Evolutionary conservation across 2,329 filamentous ascomycete species (phyloP).

Genomic region (Ophiostoma ulmi): DNA sequence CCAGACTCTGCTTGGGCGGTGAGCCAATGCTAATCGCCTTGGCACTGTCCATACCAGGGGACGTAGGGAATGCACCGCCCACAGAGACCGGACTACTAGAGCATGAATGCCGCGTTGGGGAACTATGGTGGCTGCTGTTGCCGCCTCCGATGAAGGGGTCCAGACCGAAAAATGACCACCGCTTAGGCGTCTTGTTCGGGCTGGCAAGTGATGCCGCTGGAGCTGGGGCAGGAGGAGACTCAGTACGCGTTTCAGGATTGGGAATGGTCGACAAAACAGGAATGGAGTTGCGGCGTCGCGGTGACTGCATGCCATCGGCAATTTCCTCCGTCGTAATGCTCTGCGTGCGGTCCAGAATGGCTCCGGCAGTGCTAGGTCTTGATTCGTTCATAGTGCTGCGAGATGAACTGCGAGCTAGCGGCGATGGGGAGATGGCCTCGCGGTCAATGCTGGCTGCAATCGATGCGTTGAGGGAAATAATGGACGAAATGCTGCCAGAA

Average conservation of each 20-base stretch:
- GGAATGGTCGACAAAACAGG: constrained; percentile 47
- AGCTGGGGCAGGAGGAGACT: constrained; percentile 14
- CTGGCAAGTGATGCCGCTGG: constrained; percentile 39
- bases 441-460: constrained; percentile 39
- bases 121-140: constrained; percentile 31
- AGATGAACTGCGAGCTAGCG: constrained; percentile 39
- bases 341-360: constrained; percentile 55
- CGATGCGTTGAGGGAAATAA: constrained; percentile 55
- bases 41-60: constrained; percentile 24
- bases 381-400: constrained; percentile 42
- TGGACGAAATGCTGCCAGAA: constrained; percentile 73
- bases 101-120: constrained; percentile 42
- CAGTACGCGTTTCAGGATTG: constrained; percentile 30
- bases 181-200: constrained; percentile 49
- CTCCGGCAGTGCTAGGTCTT: constrained; percentile 65
- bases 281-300: constrained; percentile 55
- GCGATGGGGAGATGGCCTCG: constrained; percentile 36
- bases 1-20: not conserved
- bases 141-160: constrained; percentile 47
- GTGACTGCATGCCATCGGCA: constrained; percentile 31
- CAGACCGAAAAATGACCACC: constrained; percentile 59
- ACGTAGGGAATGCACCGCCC: constrained; percentile 32
- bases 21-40: not conserved
- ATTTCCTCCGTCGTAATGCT: constrained; percentile 36
- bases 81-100: constrained; percentile 46